phyloP scores from a whole-genome alignment of 2,329 filamentous ascomycete species.

The Stachybotrys echinatus region DNA sequence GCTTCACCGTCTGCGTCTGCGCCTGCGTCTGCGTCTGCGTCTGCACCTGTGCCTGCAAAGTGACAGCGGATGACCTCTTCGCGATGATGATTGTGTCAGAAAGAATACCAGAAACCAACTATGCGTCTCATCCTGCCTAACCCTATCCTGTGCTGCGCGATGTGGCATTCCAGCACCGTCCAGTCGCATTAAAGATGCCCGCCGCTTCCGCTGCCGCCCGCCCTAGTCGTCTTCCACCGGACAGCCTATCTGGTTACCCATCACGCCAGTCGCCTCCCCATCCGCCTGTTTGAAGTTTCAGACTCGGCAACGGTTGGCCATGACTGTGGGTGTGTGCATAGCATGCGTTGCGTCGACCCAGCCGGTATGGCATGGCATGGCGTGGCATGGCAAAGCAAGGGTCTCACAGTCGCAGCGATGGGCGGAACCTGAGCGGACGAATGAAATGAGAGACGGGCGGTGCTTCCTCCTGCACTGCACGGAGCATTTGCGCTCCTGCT shows the following conservation, averaged over 20 bases:
- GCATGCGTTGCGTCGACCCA: background rate
- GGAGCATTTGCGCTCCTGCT: background rate
- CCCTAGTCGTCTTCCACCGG: background rate
- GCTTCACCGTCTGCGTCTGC: no score
- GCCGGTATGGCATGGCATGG: background rate
- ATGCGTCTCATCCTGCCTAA: background rate
- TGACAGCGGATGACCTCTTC: no score
- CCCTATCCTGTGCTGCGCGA: no score
- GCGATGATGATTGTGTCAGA: no score
- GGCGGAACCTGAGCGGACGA: constrained; percentile 11
- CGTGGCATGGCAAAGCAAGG: background rate
- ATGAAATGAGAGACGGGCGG: constrained; percentile 4
- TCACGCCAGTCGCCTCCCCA: background rate
- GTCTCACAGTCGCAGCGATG: constrained; percentile 8
- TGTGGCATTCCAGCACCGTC: background rate
- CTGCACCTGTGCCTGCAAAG: no score
- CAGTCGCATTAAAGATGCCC: background rate
- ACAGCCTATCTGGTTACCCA: background rate
- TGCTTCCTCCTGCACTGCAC: background rate
- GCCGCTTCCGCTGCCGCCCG: background rate
- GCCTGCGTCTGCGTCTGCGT: no score
- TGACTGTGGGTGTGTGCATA: background rate
- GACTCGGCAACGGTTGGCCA: background rate
- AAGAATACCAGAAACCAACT: background rate
- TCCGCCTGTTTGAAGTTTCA: background rate